A percentile compares a stretch with the other conserved stretches of the same genome.
Evolutionary conservation across 2,329 filamentous ascomycete genomes (phyloP).

Genomic region (Sclerotinia subarctica): DNA sequence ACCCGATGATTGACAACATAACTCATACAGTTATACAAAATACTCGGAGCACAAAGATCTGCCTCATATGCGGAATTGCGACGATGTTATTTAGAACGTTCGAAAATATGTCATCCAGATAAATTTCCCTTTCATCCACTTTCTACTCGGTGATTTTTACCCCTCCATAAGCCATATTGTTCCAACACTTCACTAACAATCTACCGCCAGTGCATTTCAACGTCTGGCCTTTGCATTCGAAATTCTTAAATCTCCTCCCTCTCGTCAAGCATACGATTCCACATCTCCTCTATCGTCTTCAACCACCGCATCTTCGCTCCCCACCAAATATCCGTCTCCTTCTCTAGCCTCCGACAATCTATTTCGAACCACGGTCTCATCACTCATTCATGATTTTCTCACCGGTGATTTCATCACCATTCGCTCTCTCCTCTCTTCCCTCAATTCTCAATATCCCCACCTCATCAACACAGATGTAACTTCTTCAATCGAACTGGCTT

Average conservation of each 20-base stretch:
- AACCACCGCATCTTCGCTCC: constrained; percentile 39
- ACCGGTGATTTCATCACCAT: constrained; percentile 42
- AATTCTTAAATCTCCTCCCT: constrained; percentile 41
- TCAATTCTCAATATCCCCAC: constrained; percentile 41
- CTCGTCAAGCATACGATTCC: constrained; percentile 41
- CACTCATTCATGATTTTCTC: constrained; percentile 42
- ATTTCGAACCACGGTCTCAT: constrained; percentile 41
- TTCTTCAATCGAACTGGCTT: constrained; percentile 40
- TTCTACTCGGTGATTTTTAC: constrained; percentile 38
- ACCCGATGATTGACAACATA: constrained; percentile 22
- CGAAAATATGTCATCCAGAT: constrained; percentile 43
- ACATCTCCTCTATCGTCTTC: constrained; percentile 37
- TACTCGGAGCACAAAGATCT: constrained; percentile 39
- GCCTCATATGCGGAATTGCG: constrained; percentile 41
- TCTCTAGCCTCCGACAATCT: not conserved
- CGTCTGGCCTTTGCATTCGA: constrained; percentile 43
- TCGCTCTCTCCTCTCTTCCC: constrained; percentile 38
- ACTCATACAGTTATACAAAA: constrained; percentile 39
- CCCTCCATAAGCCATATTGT: not conserved
- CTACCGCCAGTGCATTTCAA: constrained; percentile 40
- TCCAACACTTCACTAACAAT: not conserved
- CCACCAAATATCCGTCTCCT: constrained; percentile 39
- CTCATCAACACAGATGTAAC: constrained; percentile 41
- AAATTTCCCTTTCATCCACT: constrained; percentile 40
- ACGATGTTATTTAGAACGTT: constrained; percentile 42